These are phyloP conservation scores for Neofusicoccum ribis DNA, from an alignment of 2,329 filamentous ascomycete species.

Conservation along the genomic window DNA sequence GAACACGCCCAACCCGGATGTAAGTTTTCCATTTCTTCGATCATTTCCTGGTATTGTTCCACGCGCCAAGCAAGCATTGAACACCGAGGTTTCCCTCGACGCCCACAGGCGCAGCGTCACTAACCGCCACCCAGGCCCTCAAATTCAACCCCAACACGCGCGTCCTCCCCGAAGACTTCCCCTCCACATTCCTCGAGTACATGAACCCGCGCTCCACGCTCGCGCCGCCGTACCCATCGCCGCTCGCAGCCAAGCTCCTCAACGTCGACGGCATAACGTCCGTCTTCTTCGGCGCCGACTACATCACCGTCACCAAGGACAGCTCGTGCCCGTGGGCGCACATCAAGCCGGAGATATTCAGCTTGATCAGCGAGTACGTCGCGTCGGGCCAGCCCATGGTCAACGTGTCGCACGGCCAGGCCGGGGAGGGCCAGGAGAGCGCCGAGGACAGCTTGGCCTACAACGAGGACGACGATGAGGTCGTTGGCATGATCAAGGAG, in stretches of 20 bases:
- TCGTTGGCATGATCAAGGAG: conserved; percentile 98
- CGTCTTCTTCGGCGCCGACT: conserved; percentile 92
- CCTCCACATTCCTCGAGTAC: conserved; percentile 85
- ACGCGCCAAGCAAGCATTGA: background rate
- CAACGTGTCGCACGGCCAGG: conserved; percentile 64
- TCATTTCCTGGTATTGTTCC: background rate
- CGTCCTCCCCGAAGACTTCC: conserved; percentile 73
- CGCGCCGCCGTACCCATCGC: conserved; percentile 84
- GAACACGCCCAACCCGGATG: conserved; percentile 85
- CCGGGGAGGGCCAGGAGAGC: conserved; percentile 49
- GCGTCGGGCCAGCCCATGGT: conserved; percentile 82
- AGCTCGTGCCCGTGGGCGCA: conserved; percentile 89
- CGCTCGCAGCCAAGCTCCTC: conserved; percentile 85
- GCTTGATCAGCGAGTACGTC: conserved; percentile 89
- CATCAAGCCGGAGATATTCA: conserved; percentile 92
- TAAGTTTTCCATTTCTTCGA: conserved; percentile 40
- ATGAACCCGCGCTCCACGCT: conserved; percentile 85
- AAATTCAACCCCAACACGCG: conserved; percentile 94
- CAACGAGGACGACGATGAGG: conserved; percentile 88
- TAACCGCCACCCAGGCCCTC: conserved; percentile 52
- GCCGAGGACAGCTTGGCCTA: conserved; percentile 73
- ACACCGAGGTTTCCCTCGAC: too few species aligned
- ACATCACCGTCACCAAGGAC: conserved; percentile 95
- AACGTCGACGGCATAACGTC: conserved; percentile 93
- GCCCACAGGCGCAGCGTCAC: background rate